Conservation (phyloP, 1,284 basidiomycete species). For the Fomitopsis schrenkii region DNA sequence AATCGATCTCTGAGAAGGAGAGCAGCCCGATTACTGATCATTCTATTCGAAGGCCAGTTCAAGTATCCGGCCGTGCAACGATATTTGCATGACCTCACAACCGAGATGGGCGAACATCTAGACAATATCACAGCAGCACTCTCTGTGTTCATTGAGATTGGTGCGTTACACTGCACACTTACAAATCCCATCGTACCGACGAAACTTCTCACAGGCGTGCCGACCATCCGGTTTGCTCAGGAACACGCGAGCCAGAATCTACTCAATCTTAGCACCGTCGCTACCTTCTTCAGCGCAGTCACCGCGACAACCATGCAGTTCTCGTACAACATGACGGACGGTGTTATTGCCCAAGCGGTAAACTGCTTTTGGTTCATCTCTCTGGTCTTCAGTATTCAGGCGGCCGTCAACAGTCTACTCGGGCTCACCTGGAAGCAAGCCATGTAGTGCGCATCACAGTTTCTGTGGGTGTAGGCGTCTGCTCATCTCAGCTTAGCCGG, state of each 20-base stretch:
- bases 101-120: conserved; percentile 67
- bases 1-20: background rate
- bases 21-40: background rate
- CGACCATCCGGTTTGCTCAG: conserved; percentile 71
- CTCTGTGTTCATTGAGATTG: conserved; percentile 68
- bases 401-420: conserved; percentile 69
- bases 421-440: conserved; percentile 75
- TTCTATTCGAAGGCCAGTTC: conserved; percentile 49
- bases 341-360: conserved; percentile 43
- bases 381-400: conserved; percentile 71
- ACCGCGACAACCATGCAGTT: conserved; percentile 71
- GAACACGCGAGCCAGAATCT: conserved; percentile 65
- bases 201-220: conserved; percentile 46
- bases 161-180: conserved; percentile 24
- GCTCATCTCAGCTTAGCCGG: conserved; percentile 32
- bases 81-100: conserved; percentile 66
- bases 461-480: background rate
- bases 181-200: background rate
- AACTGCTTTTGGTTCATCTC: conserved; percentile 74
- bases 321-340: conserved; percentile 40
- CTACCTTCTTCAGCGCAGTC: conserved; percentile 76
- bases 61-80: conserved; percentile 64
- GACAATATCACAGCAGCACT: conserved; percentile 62
- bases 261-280: conserved; percentile 68
- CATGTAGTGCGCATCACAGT: conserved; percentile 57